These are phyloP conservation scores for Melocanna baccifera DNA, from an alignment of 176 grass and related monocot genomes.

Conservation along the genomic window DNA sequence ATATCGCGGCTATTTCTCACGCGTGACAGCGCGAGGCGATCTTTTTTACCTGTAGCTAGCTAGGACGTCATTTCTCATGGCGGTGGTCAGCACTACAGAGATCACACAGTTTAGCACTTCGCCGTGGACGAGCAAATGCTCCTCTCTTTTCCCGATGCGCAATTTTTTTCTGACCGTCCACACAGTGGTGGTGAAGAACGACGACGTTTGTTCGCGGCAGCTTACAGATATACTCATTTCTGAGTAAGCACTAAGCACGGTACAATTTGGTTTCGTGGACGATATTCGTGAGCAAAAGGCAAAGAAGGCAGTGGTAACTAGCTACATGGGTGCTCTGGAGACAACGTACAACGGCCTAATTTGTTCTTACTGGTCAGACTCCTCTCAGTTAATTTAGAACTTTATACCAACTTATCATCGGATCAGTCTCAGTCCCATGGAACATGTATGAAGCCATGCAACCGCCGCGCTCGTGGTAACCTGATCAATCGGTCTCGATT, in stretches of 20 bases:
- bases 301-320: background rate
- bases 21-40: background rate
- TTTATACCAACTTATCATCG: background rate
- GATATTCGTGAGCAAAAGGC: background rate
- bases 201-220: background rate
- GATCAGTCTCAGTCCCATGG: background rate
- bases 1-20: background rate
- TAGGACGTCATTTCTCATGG: background rate
- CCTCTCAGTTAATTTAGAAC: background rate
- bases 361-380: background rate
- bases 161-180: background rate
- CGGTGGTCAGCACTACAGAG: background rate
- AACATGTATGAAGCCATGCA: background rate
- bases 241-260: no score
- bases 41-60: background rate
- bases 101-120: background rate
- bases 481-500: background rate
- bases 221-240: no score
- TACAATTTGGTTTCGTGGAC: background rate
- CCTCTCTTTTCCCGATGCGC: background rate
- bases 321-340: background rate
- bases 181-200: background rate
- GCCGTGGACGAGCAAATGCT: background rate
- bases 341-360: background rate
- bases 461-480: background rate